Evolutionary conservation across 2,329 filamentous ascomycete genomes (phyloP).

Genomic region (Trichoderma arundinaceum): DNA sequence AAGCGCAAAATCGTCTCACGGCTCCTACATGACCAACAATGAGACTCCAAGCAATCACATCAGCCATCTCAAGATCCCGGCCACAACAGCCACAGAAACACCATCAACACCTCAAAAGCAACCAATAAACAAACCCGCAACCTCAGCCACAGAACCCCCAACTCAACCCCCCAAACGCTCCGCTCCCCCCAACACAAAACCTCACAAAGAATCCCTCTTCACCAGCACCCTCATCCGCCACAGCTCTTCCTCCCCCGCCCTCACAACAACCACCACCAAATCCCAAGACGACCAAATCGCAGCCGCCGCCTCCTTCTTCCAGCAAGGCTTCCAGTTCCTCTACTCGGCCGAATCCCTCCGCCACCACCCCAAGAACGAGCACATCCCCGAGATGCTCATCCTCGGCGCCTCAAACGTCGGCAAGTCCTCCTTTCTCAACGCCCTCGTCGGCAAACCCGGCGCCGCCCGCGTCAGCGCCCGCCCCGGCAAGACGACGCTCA

Average conservation of each 20-base stretch:
- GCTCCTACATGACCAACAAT: neutral
- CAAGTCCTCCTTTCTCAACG: constrained; percentile 88
- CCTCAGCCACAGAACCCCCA: neutral
- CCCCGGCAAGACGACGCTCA: constrained; percentile 59
- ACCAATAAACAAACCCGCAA: neutral
- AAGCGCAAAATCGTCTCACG: neutral
- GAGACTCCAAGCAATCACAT: neutral
- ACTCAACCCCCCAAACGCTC: constrained; percentile 14
- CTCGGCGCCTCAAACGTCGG: constrained; percentile 89
- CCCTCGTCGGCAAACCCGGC: constrained; percentile 62
- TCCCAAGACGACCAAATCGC: constrained; percentile 37
- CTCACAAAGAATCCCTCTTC: constrained; percentile 33
- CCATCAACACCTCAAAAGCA: neutral
- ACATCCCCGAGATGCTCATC: constrained; percentile 70
- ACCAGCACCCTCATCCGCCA: constrained; percentile 34
- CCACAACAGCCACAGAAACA: neutral
- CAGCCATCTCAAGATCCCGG: neutral
- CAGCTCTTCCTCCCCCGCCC: constrained; percentile 5
- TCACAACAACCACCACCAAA: constrained; percentile 34
- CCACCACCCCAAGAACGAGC: constrained; percentile 57
- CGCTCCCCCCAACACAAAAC: constrained; percentile 27
- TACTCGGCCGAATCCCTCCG: constrained; percentile 58
- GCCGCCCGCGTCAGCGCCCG: constrained; percentile 57
- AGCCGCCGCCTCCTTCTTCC: constrained; percentile 44
- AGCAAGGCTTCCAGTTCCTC: constrained; percentile 48